Percentiles rank a stretch among this genome's conserved stretches.
These are phyloP conservation scores for Globisporangium okanoganense DNA, from an alignment of 352 stramenopile species.

Conservation along the genomic window DNA sequence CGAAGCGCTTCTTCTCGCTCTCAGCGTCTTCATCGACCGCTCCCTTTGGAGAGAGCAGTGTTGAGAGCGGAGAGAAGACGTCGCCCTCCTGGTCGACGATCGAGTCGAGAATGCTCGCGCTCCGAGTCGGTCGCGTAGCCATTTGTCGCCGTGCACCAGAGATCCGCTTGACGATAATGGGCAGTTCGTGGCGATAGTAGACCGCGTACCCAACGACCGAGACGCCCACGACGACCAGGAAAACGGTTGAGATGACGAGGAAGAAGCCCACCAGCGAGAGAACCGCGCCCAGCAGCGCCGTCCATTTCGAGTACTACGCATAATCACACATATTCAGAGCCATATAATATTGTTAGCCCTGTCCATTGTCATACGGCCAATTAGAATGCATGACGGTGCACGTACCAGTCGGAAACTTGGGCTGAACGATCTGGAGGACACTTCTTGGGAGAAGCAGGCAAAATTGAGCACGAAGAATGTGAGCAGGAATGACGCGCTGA, in stretches of 20 bases:
- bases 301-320: slow-evolving; percentile 48
- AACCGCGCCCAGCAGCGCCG: slow-evolving; percentile 33
- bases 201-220: slow-evolving; percentile 21
- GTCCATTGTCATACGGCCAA: neutral
- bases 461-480: slow-evolving; percentile 51
- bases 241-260: slow-evolving; percentile 38
- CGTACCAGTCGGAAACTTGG: slow-evolving; percentile 46
- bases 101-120: slow-evolving; percentile 10
- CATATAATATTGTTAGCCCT: neutral
- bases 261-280: slow-evolving; percentile 41
- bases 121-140: neutral
- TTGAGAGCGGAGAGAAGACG: slow-evolving; percentile 1
- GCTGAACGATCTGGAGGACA: slow-evolving; percentile 32
- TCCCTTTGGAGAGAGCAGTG: slow-evolving; percentile 5
- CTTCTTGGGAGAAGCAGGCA: slow-evolving; percentile 48
- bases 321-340: neutral
- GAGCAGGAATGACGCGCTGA: slow-evolving; percentile 42
- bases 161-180: slow-evolving; percentile 15
- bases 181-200: slow-evolving; percentile 27
- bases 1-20: slow-evolving; percentile 20
- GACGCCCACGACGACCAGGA: slow-evolving; percentile 23
- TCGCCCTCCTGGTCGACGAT: slow-evolving; percentile 5
- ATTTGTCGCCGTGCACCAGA: neutral
- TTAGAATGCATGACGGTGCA: neutral
- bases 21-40: slow-evolving; percentile 7